phyloP scores from a whole-genome alignment of 2,329 filamentous ascomycete species.

The Cladosporium colombiae region DNA sequence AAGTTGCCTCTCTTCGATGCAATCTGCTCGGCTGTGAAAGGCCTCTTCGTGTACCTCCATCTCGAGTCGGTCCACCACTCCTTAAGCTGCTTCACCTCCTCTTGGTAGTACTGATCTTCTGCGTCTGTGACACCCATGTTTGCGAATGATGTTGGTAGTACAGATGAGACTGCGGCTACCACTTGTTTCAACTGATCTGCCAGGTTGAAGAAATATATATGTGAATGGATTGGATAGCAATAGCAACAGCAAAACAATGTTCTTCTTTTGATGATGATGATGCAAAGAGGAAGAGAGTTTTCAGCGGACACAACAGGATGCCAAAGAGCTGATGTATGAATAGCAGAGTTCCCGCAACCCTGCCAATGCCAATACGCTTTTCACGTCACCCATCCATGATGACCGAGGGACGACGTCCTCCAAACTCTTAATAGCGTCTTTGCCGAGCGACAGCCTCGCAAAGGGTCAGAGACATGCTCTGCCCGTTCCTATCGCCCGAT shows the following conservation, averaged over 20 bases:
- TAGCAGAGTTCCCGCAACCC: background rate
- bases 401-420: constrained; percentile 11
- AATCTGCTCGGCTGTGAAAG: constrained; percentile 96
- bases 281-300: background rate
- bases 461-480: constrained; percentile 11
- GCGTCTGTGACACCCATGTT: constrained; percentile 50
- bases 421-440: constrained; percentile 7
- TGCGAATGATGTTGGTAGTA: constrained; percentile 29
- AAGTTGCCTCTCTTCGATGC: constrained; percentile 91
- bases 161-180: constrained; percentile 32
- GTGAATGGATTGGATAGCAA: background rate
- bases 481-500: constrained; percentile 20
- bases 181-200: constrained; percentile 39
- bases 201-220: constrained; percentile 28
- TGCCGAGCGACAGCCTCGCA: constrained; percentile 7
- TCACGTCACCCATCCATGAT: constrained; percentile 14
- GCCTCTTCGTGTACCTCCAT: constrained; percentile 89
- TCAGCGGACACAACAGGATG: background rate
- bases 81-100: constrained; percentile 86
- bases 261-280: background rate
- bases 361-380: constrained; percentile 19
- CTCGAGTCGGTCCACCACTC: constrained; percentile 90
- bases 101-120: constrained; percentile 72
- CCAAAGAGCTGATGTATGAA: background rate
- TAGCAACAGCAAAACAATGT: background rate